phyloP scores from a whole-genome alignment of 1,139 yeast genomes.

The Suhomyces bribrorum region DNA sequence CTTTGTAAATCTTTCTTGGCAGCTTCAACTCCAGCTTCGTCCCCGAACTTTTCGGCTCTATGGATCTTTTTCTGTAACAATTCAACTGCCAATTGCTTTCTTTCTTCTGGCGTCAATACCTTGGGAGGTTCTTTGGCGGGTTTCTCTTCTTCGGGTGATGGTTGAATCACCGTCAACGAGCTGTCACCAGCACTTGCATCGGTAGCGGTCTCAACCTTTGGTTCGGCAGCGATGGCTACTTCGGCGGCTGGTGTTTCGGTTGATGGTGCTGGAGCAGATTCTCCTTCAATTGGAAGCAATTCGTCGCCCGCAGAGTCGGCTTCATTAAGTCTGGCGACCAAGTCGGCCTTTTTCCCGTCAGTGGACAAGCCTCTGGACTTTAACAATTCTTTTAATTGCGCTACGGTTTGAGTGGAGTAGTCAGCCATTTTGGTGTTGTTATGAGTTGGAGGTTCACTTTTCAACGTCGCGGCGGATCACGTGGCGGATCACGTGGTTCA shows the following conservation, averaged over 20 bases:
- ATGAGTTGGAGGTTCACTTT: constrained; percentile 4
- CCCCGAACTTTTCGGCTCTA: constrained; percentile 79
- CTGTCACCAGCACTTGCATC: constrained; percentile 17
- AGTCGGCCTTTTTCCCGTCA: constrained; percentile 83
- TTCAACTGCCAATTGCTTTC: constrained; percentile 67
- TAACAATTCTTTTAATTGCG: constrained; percentile 79
- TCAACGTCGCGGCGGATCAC: constrained; percentile 2
- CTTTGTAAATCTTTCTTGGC: constrained; percentile 65
- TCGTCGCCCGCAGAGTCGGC: constrained; percentile 12
- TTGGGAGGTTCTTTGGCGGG: constrained; percentile 36
- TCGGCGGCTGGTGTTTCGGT: constrained; percentile 13
- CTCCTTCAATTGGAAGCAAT: constrained; percentile 17
- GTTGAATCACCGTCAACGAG: constrained; percentile 15
- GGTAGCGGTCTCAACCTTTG: constrained; percentile 18
- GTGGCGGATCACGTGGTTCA: constrained; percentile 1
- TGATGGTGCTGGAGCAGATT: constrained; percentile 14
- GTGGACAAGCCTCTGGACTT: constrained; percentile 66
- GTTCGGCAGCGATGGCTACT: constrained; percentile 16
- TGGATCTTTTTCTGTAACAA: constrained; percentile 65
- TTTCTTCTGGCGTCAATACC: constrained; percentile 63
- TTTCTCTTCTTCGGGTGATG: constrained; percentile 8
- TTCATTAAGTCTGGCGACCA: constrained; percentile 66
- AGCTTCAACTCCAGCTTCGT: constrained; percentile 51
- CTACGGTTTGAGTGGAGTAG: constrained; percentile 70
- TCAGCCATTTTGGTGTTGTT: constrained; percentile 46